Conservation (phyloP, 768 basidiomycete species). For the Rhodotorula paludigena region DNA sequence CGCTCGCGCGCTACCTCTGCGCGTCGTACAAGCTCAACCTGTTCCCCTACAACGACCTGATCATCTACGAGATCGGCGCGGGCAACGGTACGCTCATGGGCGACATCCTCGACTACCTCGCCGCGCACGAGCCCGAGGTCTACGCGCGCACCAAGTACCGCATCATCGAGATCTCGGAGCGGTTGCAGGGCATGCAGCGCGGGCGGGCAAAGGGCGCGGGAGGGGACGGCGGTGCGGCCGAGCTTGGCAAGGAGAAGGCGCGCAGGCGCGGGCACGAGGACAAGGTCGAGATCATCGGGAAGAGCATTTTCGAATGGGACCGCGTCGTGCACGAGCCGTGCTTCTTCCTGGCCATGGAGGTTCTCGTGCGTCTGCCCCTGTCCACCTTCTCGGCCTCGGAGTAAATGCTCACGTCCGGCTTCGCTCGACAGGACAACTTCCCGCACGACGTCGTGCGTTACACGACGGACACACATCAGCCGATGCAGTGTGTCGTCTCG, state of each 20-base stretch:
- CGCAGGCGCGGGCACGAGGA: slow-evolving; percentile 38
- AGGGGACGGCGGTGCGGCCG: slow-evolving; percentile 6
- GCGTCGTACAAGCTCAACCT: slow-evolving; percentile 61
- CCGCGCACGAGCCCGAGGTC: slow-evolving; percentile 74
- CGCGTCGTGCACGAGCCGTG: slow-evolving; percentile 72
- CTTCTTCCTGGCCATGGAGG: slow-evolving; percentile 91
- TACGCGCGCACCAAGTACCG: slow-evolving; percentile 88
- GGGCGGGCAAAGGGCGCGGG: slow-evolving; percentile 42
- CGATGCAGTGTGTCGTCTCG: slow-evolving; percentile 75
- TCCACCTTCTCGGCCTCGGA: background rate
- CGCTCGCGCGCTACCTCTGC: slow-evolving; percentile 80
- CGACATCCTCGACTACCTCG: slow-evolving; percentile 78
- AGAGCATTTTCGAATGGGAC: slow-evolving; percentile 82
- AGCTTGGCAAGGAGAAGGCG: slow-evolving; percentile 14
- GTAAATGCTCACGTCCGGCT: background rate
- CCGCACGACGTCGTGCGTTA: slow-evolving; percentile 93
- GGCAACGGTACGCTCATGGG: slow-evolving; percentile 92
- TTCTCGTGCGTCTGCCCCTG: slow-evolving; percentile 47
- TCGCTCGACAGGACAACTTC: slow-evolving; percentile 76
- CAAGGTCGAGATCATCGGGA: slow-evolving; percentile 64
- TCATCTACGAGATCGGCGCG: slow-evolving; percentile 95
- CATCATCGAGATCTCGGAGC: slow-evolving; percentile 88
- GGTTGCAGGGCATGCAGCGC: slow-evolving; percentile 65
- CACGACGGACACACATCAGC: slow-evolving; percentile 65
- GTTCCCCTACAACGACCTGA: slow-evolving; percentile 91